phyloP scores from a whole-genome alignment of 495 filamentous ascomycete species.

The Lasiosphaeria miniovina region DNA sequence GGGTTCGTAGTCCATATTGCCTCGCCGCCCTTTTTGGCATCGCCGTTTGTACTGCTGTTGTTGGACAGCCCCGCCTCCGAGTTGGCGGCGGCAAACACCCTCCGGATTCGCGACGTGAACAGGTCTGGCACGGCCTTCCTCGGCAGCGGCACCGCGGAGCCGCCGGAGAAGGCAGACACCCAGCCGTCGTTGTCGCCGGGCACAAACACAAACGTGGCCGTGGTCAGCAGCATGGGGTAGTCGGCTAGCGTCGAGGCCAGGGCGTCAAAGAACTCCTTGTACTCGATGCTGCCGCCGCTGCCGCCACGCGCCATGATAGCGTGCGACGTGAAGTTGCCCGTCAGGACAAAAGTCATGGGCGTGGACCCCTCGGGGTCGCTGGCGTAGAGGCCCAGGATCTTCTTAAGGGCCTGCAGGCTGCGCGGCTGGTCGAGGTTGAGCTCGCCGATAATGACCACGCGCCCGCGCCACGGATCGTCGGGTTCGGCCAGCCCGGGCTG shows the following conservation, averaged over 20 bases:
- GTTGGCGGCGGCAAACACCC: slow-evolving; percentile 75
- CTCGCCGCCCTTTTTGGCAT: slow-evolving; percentile 53
- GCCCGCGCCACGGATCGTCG: slow-evolving; percentile 33
- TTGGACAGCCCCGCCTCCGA: slow-evolving; percentile 46
- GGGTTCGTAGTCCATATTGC: slow-evolving; percentile 89
- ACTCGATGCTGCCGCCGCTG: slow-evolving; percentile 76
- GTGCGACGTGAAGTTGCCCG: slow-evolving; percentile 78
- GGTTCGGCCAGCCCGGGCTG: slow-evolving; percentile 19
- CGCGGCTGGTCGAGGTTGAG: slow-evolving; percentile 79
- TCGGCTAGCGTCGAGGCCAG: slow-evolving; percentile 81
- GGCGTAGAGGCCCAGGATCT: slow-evolving; percentile 68
- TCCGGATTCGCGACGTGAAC: slow-evolving; percentile 78
- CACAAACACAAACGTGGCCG: slow-evolving; percentile 83
- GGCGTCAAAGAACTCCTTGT: slow-evolving; percentile 89
- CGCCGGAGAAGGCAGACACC: slow-evolving; percentile 78
- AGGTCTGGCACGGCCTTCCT: slow-evolving; percentile 73
- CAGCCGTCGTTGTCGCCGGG: slow-evolving; percentile 96
- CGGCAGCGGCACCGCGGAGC: slow-evolving; percentile 73
- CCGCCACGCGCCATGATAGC: slow-evolving; percentile 69
- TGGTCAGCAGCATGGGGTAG: slow-evolving; percentile 75
- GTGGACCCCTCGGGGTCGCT: slow-evolving; percentile 58
- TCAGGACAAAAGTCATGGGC: slow-evolving; percentile 74
- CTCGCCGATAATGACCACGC: slow-evolving; percentile 73
- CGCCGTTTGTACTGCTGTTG: slow-evolving; percentile 41
- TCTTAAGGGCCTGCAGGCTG: slow-evolving; percentile 71